Percentiles rank a stretch among this genome's conserved stretches.
Conservation (phyloP, 1,139 yeast species). For the Kodamaea sp. region DNA sequence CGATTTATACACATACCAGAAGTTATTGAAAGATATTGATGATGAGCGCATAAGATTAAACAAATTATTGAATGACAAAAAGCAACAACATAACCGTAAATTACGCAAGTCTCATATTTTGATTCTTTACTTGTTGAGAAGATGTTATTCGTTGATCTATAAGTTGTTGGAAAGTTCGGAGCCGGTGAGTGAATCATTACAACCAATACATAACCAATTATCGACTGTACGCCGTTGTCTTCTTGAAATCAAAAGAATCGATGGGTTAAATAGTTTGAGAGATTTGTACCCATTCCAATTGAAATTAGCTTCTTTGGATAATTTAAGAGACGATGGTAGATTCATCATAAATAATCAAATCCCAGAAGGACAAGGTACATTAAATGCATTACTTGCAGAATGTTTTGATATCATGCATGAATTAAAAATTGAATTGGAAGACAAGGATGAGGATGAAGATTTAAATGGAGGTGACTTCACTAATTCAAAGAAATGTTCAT, state of each 20-base stretch:
- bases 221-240: conserved; percentile 87
- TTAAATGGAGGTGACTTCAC: conserved; percentile 15
- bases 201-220: conserved; percentile 88
- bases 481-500: conserved; percentile 10
- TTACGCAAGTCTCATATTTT: conserved; percentile 53
- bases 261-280: conserved; percentile 80
- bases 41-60: conserved; percentile 54
- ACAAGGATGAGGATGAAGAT: conserved; percentile 40
- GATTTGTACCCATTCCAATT: conserved; percentile 94
- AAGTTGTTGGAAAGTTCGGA: conserved; percentile 87
- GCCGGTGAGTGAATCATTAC: conserved; percentile 90
- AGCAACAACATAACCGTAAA: conserved; percentile 17
- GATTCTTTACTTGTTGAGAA: conserved; percentile 71
- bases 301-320: conserved; percentile 86
- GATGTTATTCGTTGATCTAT: conserved; percentile 87
- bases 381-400: conserved; percentile 85
- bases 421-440: conserved; percentile 82
- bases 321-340: conserved; percentile 83
- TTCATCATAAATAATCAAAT: conserved; percentile 82
- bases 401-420: conserved; percentile 93
- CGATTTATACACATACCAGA: conserved; percentile 80
- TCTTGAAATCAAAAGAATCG: conserved; percentile 84
- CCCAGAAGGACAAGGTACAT: conserved; percentile 96
- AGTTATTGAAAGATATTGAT: conserved; percentile 68
- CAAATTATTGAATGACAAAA: conserved; percentile 16